Base-by-base conservation (phyloP, 441 rosid genomes). In the Rhodomyrtus psidioides region DNA sequence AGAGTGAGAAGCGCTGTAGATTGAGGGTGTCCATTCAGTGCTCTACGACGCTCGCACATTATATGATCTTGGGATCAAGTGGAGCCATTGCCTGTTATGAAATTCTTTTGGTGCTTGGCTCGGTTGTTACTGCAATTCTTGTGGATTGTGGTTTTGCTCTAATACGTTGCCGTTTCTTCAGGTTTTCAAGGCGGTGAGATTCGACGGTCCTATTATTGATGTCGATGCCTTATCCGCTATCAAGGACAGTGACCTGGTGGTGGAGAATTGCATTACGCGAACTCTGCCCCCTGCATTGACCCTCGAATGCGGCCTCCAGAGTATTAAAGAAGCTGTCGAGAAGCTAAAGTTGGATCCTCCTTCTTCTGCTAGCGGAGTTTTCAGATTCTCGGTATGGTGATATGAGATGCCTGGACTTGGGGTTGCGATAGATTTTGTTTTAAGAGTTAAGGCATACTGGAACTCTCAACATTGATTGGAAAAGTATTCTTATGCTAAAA, bases 261-360 rank as follows among this genome's bases (percentile, higher is more conserved):
- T 97, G 58, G 96, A 94, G 91, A 92, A 91, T 24, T 93, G 94
- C 88, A 86, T 95, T 86, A 94, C 93, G 27, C 93, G 94, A 79
- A 93, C 92, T 65, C 90, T 95, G 89, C 92, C 96, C 83, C 98
- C 96, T 54, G 99, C 97, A 17, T 91, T 97, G 92, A 92, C 96
- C 82, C 93, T 97, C 83, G 92, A 94, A 87, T 85, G 84, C 46
- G 99, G 99, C 13, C 91, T 97, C 0, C 86, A 90, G 88, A 90
- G 93, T 28, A 88, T 97, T 24, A 87, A 87, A 84, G 94, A 89
- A 65, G 96, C 94, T 85, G 91, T 97, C 8, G 92, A 94, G 59
- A 85, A 92, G 89, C 86, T 96, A 83, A 94, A 92, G 93, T 55
- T 85, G 82, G 89, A 94, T 90, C 97, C 98, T 87, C 98, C 97